Evolutionary conservation across 1,284 basidiomycete genomes (phyloP).

Genomic region (Stygiomarasmius scandens): DNA sequence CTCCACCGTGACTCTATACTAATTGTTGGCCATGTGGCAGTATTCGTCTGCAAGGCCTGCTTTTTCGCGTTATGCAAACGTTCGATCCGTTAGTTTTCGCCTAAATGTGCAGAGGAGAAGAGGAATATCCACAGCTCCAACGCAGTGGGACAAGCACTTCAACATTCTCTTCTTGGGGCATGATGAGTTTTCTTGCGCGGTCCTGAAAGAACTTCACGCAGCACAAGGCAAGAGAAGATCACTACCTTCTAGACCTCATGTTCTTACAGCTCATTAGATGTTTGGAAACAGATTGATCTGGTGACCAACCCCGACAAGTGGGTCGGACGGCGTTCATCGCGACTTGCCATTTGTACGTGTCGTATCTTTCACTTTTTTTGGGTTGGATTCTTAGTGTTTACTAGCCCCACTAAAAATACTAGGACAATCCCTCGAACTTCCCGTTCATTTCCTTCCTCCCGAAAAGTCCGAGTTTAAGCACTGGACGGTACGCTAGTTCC

Average conservation of each 20-base stretch:
- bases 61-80: no score
- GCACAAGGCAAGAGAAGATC: conserved; percentile 43
- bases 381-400: not conserved
- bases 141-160: conserved; percentile 32
- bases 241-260: conserved; percentile 15
- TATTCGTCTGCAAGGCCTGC: no score
- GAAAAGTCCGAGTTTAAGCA: conserved; percentile 55
- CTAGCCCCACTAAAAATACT: conserved; percentile 63
- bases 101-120: not conserved
- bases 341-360: conserved; percentile 53
- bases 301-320: conserved; percentile 65
- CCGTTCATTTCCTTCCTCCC: conserved; percentile 61
- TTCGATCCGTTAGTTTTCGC: not conserved
- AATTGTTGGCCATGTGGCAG: no score
- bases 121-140: not conserved
- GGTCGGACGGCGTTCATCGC: conserved; percentile 52
- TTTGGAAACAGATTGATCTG: conserved; percentile 60
- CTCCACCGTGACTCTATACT: no score
- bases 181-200: conserved; percentile 72
- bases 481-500: conserved; percentile 52
- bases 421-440: conserved; percentile 49
- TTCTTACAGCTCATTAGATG: conserved; percentile 41
- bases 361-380: not conserved
- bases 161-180: conserved; percentile 71
- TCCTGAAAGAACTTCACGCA: conserved; percentile 53